Conservation (phyloP, 495 filamentous ascomycete species). For the Neurospora africana region DNA sequence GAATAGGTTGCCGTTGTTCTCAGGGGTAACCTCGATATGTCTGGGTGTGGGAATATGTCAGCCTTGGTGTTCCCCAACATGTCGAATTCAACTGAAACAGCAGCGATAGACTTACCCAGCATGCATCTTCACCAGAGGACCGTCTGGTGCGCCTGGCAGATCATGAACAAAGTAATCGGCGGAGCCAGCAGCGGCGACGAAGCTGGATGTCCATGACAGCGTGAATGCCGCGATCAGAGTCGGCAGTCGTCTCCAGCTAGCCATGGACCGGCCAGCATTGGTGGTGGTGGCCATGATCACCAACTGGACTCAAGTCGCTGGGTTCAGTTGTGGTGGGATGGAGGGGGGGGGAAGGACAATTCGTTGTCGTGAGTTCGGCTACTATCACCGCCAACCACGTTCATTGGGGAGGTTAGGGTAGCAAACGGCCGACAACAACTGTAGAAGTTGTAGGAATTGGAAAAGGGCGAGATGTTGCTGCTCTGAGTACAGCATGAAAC, state of each 20-base stretch:
- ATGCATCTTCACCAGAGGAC: conserved; percentile 87
- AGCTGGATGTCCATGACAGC: conserved; percentile 24
- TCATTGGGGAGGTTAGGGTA: conserved; percentile 1
- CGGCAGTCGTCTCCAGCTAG: conserved; percentile 26
- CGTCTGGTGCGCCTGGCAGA: conserved; percentile 76
- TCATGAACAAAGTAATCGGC: conserved; percentile 83
- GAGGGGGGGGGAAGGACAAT: neutral
- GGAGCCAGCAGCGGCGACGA: conserved; percentile 38
- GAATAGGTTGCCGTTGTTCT: conserved; percentile 85
- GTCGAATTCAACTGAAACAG: neutral
- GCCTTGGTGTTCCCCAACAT: neutral
- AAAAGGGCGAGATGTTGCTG: conserved; percentile 1
- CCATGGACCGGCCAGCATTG: conserved; percentile 8
- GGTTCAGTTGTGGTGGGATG: neutral
- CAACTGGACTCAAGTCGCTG: neutral
- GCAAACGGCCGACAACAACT: neutral
- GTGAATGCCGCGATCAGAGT: conserved; percentile 23
- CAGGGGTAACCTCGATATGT: conserved; percentile 78
- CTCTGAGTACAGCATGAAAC: neutral
- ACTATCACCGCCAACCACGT: conserved; percentile 6
- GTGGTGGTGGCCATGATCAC: conserved; percentile 16
- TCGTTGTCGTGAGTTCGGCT: conserved; percentile 5
- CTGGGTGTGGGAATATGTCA: conserved; percentile 37
- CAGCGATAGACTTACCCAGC: conserved; percentile 62
- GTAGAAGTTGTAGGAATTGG: conserved; percentile 1